Base-by-base conservation (phyloP, 805 yeast genomes). In the Allodekkera sacchari region DNA sequence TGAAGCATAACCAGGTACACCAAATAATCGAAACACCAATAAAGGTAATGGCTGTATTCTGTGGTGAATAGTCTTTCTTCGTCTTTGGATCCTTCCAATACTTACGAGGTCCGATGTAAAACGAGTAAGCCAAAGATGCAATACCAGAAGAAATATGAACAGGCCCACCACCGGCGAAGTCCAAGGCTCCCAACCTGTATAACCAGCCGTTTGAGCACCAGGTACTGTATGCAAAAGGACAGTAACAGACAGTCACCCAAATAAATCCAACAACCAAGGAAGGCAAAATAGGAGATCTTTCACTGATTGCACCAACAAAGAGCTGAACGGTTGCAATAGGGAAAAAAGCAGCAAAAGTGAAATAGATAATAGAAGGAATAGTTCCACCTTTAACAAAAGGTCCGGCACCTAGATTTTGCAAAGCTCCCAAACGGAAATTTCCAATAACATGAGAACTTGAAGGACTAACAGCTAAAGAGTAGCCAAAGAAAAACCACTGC, bases 161-260 rank as follows among this genome's bases (percentile, higher is more conserved):
- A 1, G 70, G 70, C 18, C 69, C 69, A 22, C 71, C 71, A 25
- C 71, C 71, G 6, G 70, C 69, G 45, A 65, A 66, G 41, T 66
- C 71, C 33, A 65, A 53, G 4, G 61, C 63, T 4, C 70, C 71
- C 27, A 66, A 48, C 18, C 49, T 55, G 32, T 46, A 57, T 28
- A 66, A 50, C 66, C 68, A 66, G n/a, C 71, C 71, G 35, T 60
- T 61, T 5, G 45, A 47, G 17, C 58, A 59, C 71, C 71, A 66
- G 12, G 65, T 66, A 52, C 68, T 56, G 44, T 54, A 65, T 4
- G 70, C 69, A 23, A 57, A 43, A 8, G 69, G 69, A 35, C 66
- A 62, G 41, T 66, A 66, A 28, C 63, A 61, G 11, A 64, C 61
- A 7, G 66, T 52, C 20, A 57, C 49, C 63, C 65, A 65, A 10